A percentile compares a stretch with the other conserved stretches of the same genome.
Conservation (phyloP, 495 filamentous ascomycete species). For the Aspergillus olivimuriae region DNA sequence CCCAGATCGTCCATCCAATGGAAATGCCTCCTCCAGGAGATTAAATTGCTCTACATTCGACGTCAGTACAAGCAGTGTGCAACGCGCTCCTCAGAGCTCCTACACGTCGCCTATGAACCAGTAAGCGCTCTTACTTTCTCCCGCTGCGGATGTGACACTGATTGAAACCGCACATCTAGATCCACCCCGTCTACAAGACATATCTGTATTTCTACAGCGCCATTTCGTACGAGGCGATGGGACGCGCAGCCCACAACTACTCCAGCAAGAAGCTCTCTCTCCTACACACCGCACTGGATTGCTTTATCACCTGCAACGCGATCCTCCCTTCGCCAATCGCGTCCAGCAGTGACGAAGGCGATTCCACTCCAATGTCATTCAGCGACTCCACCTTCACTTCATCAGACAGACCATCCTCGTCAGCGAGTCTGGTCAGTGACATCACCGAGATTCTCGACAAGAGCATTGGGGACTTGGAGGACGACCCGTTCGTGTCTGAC, state of each 20-base stretch:
- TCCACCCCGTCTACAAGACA: constrained; percentile 28
- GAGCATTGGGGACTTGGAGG: constrained; percentile 10
- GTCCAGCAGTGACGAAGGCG: not conserved
- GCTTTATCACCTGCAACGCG: constrained; percentile 18
- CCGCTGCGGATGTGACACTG: not conserved
- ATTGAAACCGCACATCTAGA: constrained; percentile 17
- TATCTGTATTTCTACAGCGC: constrained; percentile 43
- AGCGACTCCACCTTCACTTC: constrained; percentile 5
- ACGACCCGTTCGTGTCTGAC: constrained; percentile 26
- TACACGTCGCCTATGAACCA: constrained; percentile 16
- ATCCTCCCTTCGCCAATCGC: constrained; percentile 15
- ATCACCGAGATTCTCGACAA: constrained; percentile 24
- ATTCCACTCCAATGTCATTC: constrained; percentile 3
- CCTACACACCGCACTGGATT: constrained; percentile 27
- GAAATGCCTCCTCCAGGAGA: constrained; percentile 21
- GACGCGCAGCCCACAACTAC: constrained; percentile 34
- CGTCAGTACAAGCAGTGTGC: constrained; percentile 43
- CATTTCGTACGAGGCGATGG: constrained; percentile 38
- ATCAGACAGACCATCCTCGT: constrained; percentile 7
- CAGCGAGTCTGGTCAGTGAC: constrained; percentile 14
- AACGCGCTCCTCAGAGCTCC: constrained; percentile 25
- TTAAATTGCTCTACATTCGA: constrained; percentile 34
- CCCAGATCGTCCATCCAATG: constrained; percentile 25
- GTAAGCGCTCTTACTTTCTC: constrained; percentile 16
- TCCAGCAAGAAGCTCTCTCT: constrained; percentile 33